Evolutionary conservation across 257 asterid species (phyloP).

Genomic region (Gentiana macrophylla): DNA sequence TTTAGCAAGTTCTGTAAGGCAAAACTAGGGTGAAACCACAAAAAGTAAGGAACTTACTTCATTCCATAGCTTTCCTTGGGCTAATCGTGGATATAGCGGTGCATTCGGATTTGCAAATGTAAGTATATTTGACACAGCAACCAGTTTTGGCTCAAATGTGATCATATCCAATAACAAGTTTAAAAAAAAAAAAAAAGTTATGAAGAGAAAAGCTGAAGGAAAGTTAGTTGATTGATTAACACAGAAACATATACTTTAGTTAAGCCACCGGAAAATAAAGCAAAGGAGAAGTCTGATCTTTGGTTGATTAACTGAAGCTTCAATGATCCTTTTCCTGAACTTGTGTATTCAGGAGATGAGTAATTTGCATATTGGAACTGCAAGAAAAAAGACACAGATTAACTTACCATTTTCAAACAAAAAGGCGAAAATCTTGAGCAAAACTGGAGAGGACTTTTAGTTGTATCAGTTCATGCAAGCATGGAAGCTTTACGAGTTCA

Average conservation of each 20-base stretch:
- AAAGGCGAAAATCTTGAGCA: not conserved
- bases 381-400: slow-evolving; percentile 4
- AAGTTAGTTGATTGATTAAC: too few species aligned
- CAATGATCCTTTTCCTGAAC: slow-evolving; percentile 53
- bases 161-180: not conserved
- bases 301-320: slow-evolving; percentile 73
- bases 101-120: slow-evolving; percentile 70
- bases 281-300: slow-evolving; percentile 67
- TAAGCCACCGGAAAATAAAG: slow-evolving; percentile 68
- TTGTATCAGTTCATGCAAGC: slow-evolving; percentile 64
- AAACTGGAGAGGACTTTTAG: slow-evolving; percentile 37
- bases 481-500: slow-evolving; percentile 72
- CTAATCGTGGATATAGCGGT: slow-evolving; percentile 81
- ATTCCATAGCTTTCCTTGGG: slow-evolving; percentile 77
- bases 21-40: too few species aligned
- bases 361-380: slow-evolving; percentile 74
- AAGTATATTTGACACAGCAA: slow-evolving; percentile 46
- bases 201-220: too few species aligned
- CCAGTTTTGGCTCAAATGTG: slow-evolving; percentile 57
- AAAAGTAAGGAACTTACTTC: slow-evolving; percentile 40
- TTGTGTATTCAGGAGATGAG: slow-evolving; percentile 41
- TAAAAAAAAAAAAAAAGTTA: not conserved
- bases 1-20: too few species aligned
- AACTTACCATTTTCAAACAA: too few species aligned
- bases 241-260: slow-evolving; percentile 24